Evolutionary conservation across 176 grass and related monocot genomes (phyloP), one percentile per base, ranked within the genome.

Genomic region (Avena sativa): DNA sequence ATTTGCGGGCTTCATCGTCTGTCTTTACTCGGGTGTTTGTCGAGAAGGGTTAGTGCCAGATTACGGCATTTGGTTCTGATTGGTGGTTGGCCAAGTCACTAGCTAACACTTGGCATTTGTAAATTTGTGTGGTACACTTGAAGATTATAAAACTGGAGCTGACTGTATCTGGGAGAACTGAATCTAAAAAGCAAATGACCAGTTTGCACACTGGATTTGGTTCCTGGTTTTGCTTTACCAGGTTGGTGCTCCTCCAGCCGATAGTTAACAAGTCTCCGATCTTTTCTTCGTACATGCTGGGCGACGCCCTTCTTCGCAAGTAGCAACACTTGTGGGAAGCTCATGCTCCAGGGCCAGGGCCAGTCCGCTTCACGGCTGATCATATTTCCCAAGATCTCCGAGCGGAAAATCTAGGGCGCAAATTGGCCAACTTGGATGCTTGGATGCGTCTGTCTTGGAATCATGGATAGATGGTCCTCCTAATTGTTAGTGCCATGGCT

Each of bases 181-280:
- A 69, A 71, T 34, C 1, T n/a, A 10, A 58, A 80, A 85, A 56
- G 6, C 38, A 40, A 40, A 83, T 16, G 73, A 73, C 23, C 20
- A 75, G 13, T 23, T 23, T 46, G 89, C 89, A 71, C 89, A 88
- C 60, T 81, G 76, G 76, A 91, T 88, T 69, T 23, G 38, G 13
- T 81, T 16, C 81, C 85, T 76, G 86, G 76, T 87, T 88, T 91
- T 70, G 59, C 81, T 88, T 80, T 91, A 61, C 44, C 60, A n/a
- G 38, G 21, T 59, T 69, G 43, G 58, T 36, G 0, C 26, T 91
- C 25, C 38, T 80, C n/a, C 17, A 59, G 46, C 26, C 58, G 87
- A 28, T 48, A 3, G 28, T 72, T 11, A 43, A 44, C 19, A 44
- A 44, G 10, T 11, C 25, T 49, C 64, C 8, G 59, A 67, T 75